These are phyloP conservation scores for Emiliania huxleyi DNA, from an alignment of 78 protist genomes.

Conservation along the genomic window DNA sequence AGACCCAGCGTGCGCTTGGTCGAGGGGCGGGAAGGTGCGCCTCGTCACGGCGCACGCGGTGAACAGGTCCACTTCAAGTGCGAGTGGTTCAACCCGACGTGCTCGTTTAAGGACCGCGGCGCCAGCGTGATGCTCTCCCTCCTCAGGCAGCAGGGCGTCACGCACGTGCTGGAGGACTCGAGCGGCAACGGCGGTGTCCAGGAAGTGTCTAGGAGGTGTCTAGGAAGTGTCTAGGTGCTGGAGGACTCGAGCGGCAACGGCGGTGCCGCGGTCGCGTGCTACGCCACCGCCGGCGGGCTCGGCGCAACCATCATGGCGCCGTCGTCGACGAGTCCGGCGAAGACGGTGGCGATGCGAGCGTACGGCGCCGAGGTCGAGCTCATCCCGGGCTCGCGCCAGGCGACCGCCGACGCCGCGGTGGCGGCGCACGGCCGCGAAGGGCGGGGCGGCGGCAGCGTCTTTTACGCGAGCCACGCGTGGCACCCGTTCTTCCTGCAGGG, in stretches of 20 bases:
- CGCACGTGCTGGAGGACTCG: neutral
- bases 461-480: slow-evolving; percentile 25
- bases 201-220: too few relatives aligned
- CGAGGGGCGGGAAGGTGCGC: too few relatives aligned
- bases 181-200: too few relatives aligned
- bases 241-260: too few relatives aligned
- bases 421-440: slow-evolving; percentile 22
- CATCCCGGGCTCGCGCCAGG: slow-evolving; percentile 3
- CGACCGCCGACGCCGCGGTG: neutral
- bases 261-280: slow-evolving; percentile 1
- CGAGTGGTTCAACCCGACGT: slow-evolving; percentile 20
- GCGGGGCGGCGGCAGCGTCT: neutral
- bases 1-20: too few relatives aligned
- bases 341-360: neutral
- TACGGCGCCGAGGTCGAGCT: neutral
- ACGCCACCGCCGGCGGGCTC: neutral
- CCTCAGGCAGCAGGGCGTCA: neutral
- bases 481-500: slow-evolving; percentile 28
- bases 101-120: slow-evolving; percentile 37
- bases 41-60: too few relatives aligned
- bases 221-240: too few relatives aligned
- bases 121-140: neutral
- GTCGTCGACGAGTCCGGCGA: neutral
- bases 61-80: neutral
- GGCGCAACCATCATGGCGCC: neutral